phyloP scores from a whole-genome alignment of 2,329 filamentous ascomycete genomes.

The Fonsecaea multimorphosa region DNA sequence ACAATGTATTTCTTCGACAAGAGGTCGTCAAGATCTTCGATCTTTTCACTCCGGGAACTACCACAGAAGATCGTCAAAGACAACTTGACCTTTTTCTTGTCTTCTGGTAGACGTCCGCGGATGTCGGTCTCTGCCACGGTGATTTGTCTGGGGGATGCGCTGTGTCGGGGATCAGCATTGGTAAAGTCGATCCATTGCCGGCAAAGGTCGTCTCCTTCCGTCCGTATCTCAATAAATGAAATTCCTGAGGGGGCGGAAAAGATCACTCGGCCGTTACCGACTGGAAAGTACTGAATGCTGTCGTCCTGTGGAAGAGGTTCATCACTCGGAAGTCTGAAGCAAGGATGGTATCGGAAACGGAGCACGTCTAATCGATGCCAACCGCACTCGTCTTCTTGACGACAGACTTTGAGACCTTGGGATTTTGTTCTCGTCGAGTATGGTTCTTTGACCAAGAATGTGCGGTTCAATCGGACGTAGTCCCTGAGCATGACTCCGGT shows the following conservation, averaged over 20 bases:
- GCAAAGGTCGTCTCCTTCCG: constrained; percentile 80
- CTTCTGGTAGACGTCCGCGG: constrained; percentile 71
- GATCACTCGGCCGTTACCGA: constrained; percentile 76
- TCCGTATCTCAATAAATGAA: constrained; percentile 81
- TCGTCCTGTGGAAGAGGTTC: constrained; percentile 66
- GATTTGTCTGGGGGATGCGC: constrained; percentile 70
- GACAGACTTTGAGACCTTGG: constrained; percentile 74
- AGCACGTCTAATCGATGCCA: constrained; percentile 92
- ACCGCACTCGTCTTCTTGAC: constrained; percentile 79
- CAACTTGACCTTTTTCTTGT: constrained; percentile 73
- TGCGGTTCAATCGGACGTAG: constrained; percentile 82
- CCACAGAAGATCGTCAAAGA: constrained; percentile 77
- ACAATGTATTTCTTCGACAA: constrained; percentile 73
- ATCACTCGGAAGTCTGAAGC: constrained; percentile 84
- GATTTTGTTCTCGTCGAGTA: constrained; percentile 87
- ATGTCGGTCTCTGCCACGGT: constrained; percentile 76
- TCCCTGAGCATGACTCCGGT: constrained; percentile 91
- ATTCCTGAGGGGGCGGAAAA: constrained; percentile 81
- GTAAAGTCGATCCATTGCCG: constrained; percentile 81
- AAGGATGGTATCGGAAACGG: constrained; percentile 87
- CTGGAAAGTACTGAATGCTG: constrained; percentile 83
- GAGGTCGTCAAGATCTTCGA: constrained; percentile 77
- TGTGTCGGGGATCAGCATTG: constrained; percentile 62
- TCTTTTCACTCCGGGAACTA: constrained; percentile 72
- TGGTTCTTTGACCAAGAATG: constrained; percentile 79